Evolutionary conservation across 2,329 filamentous ascomycete species (phyloP), one percentile per base, ranked within the genome.

Genomic region (Hymenoscyphus fructigenus): DNA sequence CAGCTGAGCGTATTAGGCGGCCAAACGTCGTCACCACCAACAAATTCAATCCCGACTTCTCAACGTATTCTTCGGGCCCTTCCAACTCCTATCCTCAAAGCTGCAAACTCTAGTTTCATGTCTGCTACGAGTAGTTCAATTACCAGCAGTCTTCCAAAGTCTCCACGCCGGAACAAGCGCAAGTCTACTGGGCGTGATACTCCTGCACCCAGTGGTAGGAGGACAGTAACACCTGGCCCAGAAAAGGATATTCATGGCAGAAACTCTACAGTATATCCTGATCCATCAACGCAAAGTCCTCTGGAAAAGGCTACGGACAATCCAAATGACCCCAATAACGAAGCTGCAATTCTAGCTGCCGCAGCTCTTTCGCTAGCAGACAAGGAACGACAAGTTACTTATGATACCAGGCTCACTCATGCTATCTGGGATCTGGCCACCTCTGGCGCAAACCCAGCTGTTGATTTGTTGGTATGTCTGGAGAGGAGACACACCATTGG

Each of bases 71-170:
- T 99, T 2, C 88, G 95, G 26, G 92, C 93, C 0, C 82, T 99
- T 0, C 95, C 95, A 0, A 94, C 93, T 0, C 91, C 95, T 0
- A 88, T 99, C 41, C 83, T 99, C 41, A 97, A 93, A 76, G 93
- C 93, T 0, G 95, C 95, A 61, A 99, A 98, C 77, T 95, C 93
- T 55, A 93, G 91, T 65, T 97, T 98, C 79, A 94, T 99, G 88
- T 91, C 88, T 29, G 91, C 93, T 3, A 97, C 93, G 0, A 96
- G 91, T 76, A 92, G 90, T 59, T 94, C 91, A 67, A 88, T 97
- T 67, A 91, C 91, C 0, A 91, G 88, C 62, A 92, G 89, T 57
- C 80, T 93, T 5, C 91, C 91, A 1, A 92, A 90, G 75, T 82
- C 83, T 26, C 81, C 84, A 9, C 81, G 85, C 57, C 82, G 87